Evolutionary conservation across 1,284 basidiomycete genomes (phyloP).

Genomic region (Cutaneotrichosporon cyanovorans): DNA sequence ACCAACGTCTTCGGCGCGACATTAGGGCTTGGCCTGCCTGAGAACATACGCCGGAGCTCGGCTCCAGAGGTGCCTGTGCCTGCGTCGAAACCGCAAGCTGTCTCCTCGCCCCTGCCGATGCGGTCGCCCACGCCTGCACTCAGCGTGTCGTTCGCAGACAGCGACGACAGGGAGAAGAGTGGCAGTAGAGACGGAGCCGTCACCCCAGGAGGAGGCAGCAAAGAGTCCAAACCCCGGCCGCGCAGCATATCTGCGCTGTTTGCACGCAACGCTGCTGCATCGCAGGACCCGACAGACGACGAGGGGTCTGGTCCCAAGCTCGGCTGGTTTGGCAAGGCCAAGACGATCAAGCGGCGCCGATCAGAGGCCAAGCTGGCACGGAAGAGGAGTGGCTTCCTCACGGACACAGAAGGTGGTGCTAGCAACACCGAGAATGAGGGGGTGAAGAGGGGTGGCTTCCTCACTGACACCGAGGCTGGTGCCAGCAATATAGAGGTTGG

Average conservation of each 20-base stretch:
- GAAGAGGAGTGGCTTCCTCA: constrained; percentile 5
- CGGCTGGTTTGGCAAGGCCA: constrained; percentile 35
- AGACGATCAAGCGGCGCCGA: constrained; percentile 26
- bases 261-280: constrained; percentile 12
- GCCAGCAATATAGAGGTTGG: constrained; percentile 7
- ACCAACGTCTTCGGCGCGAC: background rate
- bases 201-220: background rate
- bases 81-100: constrained; percentile 15
- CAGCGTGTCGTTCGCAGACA: constrained; percentile 28
- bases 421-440: too few species aligned
- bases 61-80: background rate
- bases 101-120: constrained; percentile 36
- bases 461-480: constrained; percentile 6
- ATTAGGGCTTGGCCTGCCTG: constrained; percentile 36
- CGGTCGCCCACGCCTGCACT: constrained; percentile 26
- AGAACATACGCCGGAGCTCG: constrained; percentile 1
- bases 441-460: too few species aligned
- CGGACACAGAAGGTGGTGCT: constrained; percentile 4
- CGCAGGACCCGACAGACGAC: constrained; percentile 6
- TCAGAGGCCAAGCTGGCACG: constrained; percentile 26
- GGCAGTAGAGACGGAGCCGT: too few species aligned
- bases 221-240: constrained; percentile 19
- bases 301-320: constrained; percentile 23
- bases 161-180: constrained; percentile 6
- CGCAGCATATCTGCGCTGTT: constrained; percentile 39